A percentile compares a stretch with the other conserved stretches of the same genome.
phyloP scores from a whole-genome alignment of 2,329 filamentous ascomycete genomes.

The Tolypocladium ovalisporum region DNA sequence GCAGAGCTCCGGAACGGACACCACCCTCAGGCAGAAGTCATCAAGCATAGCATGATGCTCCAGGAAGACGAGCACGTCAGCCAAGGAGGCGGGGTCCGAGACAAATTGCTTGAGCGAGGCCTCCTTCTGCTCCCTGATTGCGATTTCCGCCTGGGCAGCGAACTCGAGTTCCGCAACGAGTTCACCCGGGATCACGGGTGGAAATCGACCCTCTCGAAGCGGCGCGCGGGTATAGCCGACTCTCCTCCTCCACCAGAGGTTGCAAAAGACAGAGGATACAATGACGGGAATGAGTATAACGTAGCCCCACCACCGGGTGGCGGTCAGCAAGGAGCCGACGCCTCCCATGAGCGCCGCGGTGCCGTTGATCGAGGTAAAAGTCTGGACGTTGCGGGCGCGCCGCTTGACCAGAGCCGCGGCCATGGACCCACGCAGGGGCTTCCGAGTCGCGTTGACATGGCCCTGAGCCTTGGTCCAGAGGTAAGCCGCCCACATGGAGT shows the following conservation, averaged over 20 bases:
- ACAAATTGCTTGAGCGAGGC: slow-evolving; percentile 4
- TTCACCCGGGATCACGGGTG: slow-evolving; percentile 2
- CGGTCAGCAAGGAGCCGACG: slow-evolving; percentile 37
- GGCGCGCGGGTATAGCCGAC: slow-evolving; percentile 28
- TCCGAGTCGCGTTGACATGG: slow-evolving; percentile 19
- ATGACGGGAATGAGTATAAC: slow-evolving; percentile 39
- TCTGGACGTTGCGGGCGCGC: slow-evolving; percentile 28
- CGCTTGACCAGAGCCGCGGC: slow-evolving; percentile 19
- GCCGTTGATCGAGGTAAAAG: slow-evolving; percentile 33
- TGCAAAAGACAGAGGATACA: slow-evolving; percentile 30
- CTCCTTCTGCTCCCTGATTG: slow-evolving; percentile 1
- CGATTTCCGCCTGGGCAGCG: slow-evolving; percentile 7
- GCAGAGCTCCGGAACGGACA: slow-evolving; percentile 1
- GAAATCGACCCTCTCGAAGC: not conserved
- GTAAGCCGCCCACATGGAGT: slow-evolving; percentile 34
- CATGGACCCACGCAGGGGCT: slow-evolving; percentile 12
- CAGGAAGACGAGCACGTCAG: slow-evolving; percentile 6
- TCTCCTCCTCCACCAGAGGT: slow-evolving; percentile 34
- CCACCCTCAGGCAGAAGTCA: slow-evolving; percentile 2
- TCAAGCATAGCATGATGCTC: slow-evolving; percentile 7
- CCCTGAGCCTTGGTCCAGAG: slow-evolving; percentile 27
- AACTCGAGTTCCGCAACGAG: slow-evolving; percentile 9
- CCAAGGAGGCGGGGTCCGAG: slow-evolving; percentile 5
- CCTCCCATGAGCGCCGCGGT: slow-evolving; percentile 34
- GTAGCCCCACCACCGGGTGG: slow-evolving; percentile 41